Conservation (phyloP, 192 early-diverging fungal genomes). For the Chytriomyces sp. region DNA sequence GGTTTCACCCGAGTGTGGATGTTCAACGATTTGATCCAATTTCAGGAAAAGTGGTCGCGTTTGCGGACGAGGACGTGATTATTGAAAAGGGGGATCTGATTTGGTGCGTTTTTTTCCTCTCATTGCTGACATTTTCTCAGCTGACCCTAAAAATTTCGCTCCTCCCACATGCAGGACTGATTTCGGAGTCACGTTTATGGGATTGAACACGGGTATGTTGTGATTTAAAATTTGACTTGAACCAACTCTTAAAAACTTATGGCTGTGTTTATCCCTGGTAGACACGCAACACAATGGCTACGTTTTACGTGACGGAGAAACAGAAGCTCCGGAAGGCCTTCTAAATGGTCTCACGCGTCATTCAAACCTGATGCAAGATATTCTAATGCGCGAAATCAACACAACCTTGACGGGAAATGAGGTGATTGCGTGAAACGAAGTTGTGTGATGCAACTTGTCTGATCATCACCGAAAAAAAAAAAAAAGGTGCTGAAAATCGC, state of each 20-base stretch:
- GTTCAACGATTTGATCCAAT: slow-evolving; percentile 11
- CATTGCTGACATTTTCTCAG: background rate
- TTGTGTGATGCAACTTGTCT: background rate
- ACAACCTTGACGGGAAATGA: slow-evolving; percentile 19
- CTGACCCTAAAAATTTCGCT: background rate
- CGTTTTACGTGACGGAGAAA: slow-evolving; percentile 21
- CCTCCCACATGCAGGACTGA: slow-evolving; percentile 15
- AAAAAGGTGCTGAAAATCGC: background rate
- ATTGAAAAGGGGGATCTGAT: slow-evolving; percentile 29
- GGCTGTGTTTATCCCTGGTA: background rate
- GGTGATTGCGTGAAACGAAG: background rate
- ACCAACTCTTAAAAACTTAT: too few species aligned
- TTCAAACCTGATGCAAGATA: slow-evolving; percentile 33
- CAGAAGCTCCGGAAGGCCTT: slow-evolving; percentile 9
- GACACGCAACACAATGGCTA: slow-evolving; percentile 38
- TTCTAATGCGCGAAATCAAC: slow-evolving; percentile 26
- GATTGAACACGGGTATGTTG: slow-evolving; percentile 17
- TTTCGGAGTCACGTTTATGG: slow-evolving; percentile 30
- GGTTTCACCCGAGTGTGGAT: slow-evolving; percentile 32
- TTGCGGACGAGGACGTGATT: background rate
- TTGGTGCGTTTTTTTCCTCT: slow-evolving; percentile 6
- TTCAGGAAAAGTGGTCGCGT: background rate
- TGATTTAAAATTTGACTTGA: too few species aligned
- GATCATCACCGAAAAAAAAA: background rate
- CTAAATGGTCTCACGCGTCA: slow-evolving; percentile 14